Base-by-base conservation (phyloP, 1,284 basidiomycete genomes). In the Flammula alnicola region DNA sequence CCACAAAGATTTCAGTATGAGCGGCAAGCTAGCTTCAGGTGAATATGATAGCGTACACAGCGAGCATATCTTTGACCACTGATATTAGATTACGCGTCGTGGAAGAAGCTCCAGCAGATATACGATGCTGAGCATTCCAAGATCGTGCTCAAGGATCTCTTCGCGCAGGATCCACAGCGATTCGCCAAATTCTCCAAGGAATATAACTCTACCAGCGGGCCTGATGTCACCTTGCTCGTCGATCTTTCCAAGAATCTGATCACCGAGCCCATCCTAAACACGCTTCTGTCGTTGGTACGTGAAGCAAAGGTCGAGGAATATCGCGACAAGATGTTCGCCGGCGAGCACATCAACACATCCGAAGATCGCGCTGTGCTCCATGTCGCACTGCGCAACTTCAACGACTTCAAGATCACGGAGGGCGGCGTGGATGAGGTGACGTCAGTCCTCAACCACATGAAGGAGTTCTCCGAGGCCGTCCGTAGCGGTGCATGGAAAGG, bases 221-320 rank as follows among this genome's bases (percentile, higher is more conserved):
- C 86, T 26, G 78, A 83, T 55, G 86, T 89, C 49, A 87, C 88
- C 46, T 81, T 99, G 74, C 82, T 99, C 54, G 81, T 98, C 65
- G 96, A 99, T 74, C 97, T 91, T 75, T 96, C 93, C 65, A 99
- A 99, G 78, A 98, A 99, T 75, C 75, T 98, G 56, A 83, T 98
- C 78, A 94, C 91, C 54, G 79, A 93, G 62, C 85, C 92, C 55
- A 85, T 98, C 68, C 80, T 94, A 54, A 72, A 79, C 14, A 76
- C 82, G 12, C 84, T 98, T 47, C 79, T 98, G 61, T 73, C 79
- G 23, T 87, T 98, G 53, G 92, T 87, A 19, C 80, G 85, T 54
- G 94, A 98, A 73, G 94, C 95, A 23, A 72, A 85, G 49, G 85
- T 99, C 54, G 93, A 97, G 80, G 68, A 80, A 44, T 86, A 83